phyloP scores from a whole-genome alignment of 2,329 filamentous ascomycete genomes.

The Tolypocladium ovalisporum region DNA sequence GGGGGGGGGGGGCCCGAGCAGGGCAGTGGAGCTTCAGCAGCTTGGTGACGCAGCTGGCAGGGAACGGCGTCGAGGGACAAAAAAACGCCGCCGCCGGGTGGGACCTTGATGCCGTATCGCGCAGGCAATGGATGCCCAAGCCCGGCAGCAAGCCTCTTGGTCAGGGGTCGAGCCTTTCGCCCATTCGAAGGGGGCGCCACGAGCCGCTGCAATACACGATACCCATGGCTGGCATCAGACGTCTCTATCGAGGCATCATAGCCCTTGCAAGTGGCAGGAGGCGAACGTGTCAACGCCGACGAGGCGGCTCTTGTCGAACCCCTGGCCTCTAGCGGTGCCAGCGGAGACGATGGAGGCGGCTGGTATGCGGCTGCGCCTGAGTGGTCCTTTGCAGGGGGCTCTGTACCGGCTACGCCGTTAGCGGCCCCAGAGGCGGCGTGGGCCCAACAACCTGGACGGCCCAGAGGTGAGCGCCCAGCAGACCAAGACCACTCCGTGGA shows the following conservation, averaged over 20 bases:
- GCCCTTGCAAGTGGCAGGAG: neutral
- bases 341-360: neutral
- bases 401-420: neutral
- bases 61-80: neutral
- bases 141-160: neutral
- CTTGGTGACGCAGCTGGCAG: neutral
- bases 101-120: neutral
- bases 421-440: neutral
- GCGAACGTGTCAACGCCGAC: neutral
- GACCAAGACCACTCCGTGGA: neutral
- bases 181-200: neutral
- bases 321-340: neutral
- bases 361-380: neutral
- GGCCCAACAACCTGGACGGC: neutral
- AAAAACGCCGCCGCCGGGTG: neutral
- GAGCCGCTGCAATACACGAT: neutral
- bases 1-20: too few species aligned
- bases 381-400: neutral
- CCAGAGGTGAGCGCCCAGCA: neutral
- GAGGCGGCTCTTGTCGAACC: neutral
- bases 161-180: neutral
- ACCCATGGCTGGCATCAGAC: neutral
- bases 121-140: neutral
- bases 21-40: neutral
- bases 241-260: neutral